Base-by-base conservation (phyloP, 192 early-diverging fungal species). In the Chytriomyces hyalinus region DNA sequence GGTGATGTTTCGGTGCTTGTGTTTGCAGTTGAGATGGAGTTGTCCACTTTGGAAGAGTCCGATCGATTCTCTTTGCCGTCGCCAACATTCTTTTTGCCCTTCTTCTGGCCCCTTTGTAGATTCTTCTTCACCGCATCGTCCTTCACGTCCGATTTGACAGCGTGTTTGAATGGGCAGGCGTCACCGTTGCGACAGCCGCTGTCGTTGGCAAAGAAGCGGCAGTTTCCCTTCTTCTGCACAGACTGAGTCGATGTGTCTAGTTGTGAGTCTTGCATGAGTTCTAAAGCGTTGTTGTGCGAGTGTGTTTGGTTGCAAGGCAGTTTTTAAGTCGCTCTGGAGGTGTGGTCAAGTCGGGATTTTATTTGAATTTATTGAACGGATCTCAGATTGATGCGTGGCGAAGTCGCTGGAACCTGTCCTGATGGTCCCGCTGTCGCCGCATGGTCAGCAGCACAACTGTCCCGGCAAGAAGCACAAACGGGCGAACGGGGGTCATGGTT, bases 141-240 rank as follows among this genome's bases (percentile, higher is more conserved):
- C 28, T 72, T 20, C 20, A 20, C 44, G 6, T 72, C 51, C 22
- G 15, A 13, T 20, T 17, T 53, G 20, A 53, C 20, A 22, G 20
- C 70, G 57, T 75, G 73, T 13, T 13, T 17, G 43, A 75, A 75
- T 13, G 10, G 20, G 62, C 73, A 75, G 20, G 8, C 46, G 3
- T n/a, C 73, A 20, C 73, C 73, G 11, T 15, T 20, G n/a, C 45
- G 62, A 28, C 73, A 75, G 62, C 73, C 73, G 20, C n/a, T 28
- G 62, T 28, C n/a, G 7, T 45, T 68, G 20, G 13, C 24, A 47
- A 75, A 75, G 73, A 75, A 75, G 15, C 61, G 57, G 63, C 73
- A 75, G 20, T 26, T 26, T 57, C 20, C 20, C 53, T n/a, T 57
- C 53, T 13, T 20, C 20, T 57, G 13, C 53, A 57, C 53, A 57